Percentiles rank a stretch among this genome's conserved stretches.
Evolutionary conservation across 75 land plant genomes (phyloP).

Genomic region (Pseudotsuga menziesii): DNA sequence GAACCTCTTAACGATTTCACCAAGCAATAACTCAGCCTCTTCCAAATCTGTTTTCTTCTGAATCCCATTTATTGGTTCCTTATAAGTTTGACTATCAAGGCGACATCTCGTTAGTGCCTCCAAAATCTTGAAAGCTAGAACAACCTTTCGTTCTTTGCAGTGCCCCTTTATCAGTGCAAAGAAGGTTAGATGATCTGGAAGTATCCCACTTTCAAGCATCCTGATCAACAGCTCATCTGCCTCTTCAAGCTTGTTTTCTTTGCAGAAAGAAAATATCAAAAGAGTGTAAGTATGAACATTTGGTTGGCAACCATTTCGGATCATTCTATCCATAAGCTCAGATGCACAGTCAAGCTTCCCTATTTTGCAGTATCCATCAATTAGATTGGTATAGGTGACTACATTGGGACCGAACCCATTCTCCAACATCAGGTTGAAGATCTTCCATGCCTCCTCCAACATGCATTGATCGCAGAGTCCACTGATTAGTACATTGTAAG

Average conservation of each 20-base stretch:
- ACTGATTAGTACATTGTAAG: constrained; percentile 14
- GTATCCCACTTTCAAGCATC: constrained; percentile 38
- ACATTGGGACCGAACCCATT: constrained; percentile 16
- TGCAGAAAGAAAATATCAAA: constrained; percentile 23
- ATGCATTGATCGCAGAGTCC: constrained; percentile 20
- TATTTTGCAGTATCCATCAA: constrained; percentile 15
- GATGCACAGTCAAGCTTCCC: constrained; percentile 35
- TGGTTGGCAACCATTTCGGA: constrained; percentile 14
- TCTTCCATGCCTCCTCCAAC: constrained; percentile 21
- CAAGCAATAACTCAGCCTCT: constrained; percentile 31
- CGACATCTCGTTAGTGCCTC: constrained; percentile 22
- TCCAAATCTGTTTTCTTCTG: constrained; percentile 23
- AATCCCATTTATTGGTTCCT: constrained; percentile 25
- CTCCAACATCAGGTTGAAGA: constrained; percentile 29
- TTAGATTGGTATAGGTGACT: constrained; percentile 9
- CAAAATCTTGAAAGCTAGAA: constrained; percentile 23
- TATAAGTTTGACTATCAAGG: constrained; percentile 20
- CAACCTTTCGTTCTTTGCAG: constrained; percentile 22
- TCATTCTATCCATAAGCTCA: constrained; percentile 21
- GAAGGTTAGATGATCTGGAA: constrained; percentile 50
- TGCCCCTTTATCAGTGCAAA: constrained; percentile 21
- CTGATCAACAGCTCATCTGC: constrained; percentile 23
- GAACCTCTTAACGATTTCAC: constrained; percentile 30
- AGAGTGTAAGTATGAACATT: constrained; percentile 33
- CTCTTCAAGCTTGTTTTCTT: constrained; percentile 15